phyloP scores from a whole-genome alignment of 2,329 filamentous ascomycete genomes.

The Aspergillus quadrilineatus region DNA sequence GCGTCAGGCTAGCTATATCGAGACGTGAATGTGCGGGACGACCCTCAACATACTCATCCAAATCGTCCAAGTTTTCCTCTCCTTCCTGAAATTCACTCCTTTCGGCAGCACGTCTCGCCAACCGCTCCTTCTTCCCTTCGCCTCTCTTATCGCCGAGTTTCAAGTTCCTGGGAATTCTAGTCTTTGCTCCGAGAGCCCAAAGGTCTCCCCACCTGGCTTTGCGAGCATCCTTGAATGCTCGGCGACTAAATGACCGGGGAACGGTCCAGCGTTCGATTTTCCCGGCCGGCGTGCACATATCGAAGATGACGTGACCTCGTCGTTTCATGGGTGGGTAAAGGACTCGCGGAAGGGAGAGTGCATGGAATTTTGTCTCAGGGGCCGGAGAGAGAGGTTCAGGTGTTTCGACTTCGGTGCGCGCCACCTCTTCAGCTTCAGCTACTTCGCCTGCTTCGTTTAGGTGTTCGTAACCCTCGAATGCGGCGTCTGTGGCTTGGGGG shows the following conservation, averaged over 20 bases:
- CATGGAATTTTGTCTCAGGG: constrained; percentile 39
- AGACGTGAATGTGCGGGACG: background rate
- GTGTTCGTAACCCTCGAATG: constrained; percentile 71
- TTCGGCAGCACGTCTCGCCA: constrained; percentile 38
- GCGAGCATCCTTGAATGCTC: constrained; percentile 87
- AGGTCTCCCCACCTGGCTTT: constrained; percentile 91
- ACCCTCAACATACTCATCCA: constrained; percentile 13
- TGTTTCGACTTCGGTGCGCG: background rate
- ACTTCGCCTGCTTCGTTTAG: constrained; percentile 31
- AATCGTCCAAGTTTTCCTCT: constrained; percentile 3
- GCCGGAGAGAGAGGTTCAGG: background rate
- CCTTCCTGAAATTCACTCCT: constrained; percentile 28
- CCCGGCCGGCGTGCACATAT: constrained; percentile 84
- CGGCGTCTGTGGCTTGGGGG: constrained; percentile 59
- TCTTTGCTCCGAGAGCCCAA: constrained; percentile 94
- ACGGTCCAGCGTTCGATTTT: constrained; percentile 92
- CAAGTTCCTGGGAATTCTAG: constrained; percentile 62
- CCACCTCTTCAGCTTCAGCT: constrained; percentile 9
- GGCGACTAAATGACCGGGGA: constrained; percentile 73
- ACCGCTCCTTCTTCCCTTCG: constrained; percentile 41
- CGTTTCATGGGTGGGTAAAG: constrained; percentile 83
- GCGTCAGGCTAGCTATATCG: constrained; percentile 20
- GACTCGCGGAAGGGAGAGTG: constrained; percentile 73
- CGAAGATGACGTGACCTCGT: constrained; percentile 81
- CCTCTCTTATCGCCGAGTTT: constrained; percentile 56